Conservation (phyloP, 129 eudicot genomes). For the Silybum marianum region DNA sequence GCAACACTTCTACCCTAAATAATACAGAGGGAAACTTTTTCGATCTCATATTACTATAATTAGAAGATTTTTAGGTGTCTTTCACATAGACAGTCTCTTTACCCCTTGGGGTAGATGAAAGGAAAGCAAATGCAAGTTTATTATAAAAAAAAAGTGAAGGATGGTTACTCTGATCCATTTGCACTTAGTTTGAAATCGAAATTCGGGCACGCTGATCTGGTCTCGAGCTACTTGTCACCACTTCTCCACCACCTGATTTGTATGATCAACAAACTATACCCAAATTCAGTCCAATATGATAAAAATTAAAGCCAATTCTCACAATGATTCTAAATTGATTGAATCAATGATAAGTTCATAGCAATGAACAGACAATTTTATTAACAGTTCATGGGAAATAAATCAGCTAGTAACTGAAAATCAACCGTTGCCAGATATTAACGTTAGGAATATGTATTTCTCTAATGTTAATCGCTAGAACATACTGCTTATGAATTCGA, state of each 20-base stretch:
- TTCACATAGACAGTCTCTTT: not conserved
- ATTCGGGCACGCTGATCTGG: not conserved
- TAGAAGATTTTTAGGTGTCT: not conserved
- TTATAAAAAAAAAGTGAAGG: not conserved
- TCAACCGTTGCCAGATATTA: not conserved
- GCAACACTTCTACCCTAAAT: not conserved
- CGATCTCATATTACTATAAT: not conserved
- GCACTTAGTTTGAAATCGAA: not conserved
- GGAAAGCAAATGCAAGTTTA: not conserved
- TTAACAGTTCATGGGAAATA: slow-evolving; percentile 1
- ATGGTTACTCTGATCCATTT: slow-evolving; percentile 24
- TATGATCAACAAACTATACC: slow-evolving; percentile 6
- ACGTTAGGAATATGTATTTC: not conserved
- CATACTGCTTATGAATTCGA: not conserved
- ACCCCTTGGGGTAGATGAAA: not conserved
- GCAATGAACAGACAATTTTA: not conserved
- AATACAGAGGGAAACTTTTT: not conserved
- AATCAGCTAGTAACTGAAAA: not conserved
- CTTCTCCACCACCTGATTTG: slow-evolving; percentile 13
- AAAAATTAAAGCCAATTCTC: not conserved
- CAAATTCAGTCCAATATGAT: slow-evolving; percentile 2
- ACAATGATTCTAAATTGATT: not conserved
- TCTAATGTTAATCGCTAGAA: not conserved
- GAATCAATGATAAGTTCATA: not conserved
- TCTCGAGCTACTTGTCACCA: not conserved